Conservation (phyloP, 139 green algal species). For the Protoeuglena noctilucae region DNA sequence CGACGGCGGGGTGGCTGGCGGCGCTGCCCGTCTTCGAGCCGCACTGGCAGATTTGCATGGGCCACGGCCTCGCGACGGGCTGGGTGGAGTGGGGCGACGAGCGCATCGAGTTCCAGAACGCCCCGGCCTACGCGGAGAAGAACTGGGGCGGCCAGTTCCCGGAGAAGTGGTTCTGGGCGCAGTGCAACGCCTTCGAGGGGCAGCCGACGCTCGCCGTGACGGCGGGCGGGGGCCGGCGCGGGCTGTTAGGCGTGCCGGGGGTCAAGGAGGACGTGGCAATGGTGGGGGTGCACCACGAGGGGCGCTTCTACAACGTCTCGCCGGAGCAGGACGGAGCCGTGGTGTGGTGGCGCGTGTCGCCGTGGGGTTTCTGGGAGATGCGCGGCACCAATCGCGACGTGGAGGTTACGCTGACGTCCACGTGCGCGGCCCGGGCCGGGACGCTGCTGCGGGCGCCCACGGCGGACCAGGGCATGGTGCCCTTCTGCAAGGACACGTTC, state of each 20-base stretch:
- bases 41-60: constrained; percentile 68
- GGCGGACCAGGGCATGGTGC: constrained; percentile 46
- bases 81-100: constrained; percentile 75
- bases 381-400: constrained; percentile 26
- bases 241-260: constrained; percentile 35
- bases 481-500: constrained; percentile 85
- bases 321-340: constrained; percentile 5
- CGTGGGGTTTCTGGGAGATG: constrained; percentile 58
- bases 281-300: constrained; percentile 59
- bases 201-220: constrained; percentile 53
- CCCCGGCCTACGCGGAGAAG: constrained; percentile 78
- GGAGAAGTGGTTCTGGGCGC: constrained; percentile 75
- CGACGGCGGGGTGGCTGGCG: constrained; percentile 85
- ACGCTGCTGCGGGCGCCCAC: constrained; percentile 58
- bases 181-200: constrained; percentile 83
- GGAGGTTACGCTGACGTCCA: constrained; percentile 63
- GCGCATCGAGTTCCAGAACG: constrained; percentile 50
- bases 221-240: constrained; percentile 50
- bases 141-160: constrained; percentile 96
- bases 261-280: constrained; percentile 80
- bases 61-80: constrained; percentile 34
- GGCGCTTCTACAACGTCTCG: constrained; percentile 8
- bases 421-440: constrained; percentile 23
- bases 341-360: constrained; percentile 65
- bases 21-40: constrained; percentile 87